phyloP scores from a whole-genome alignment of 331 rosid genomes.

The Rhamnella rubrinervis region DNA sequence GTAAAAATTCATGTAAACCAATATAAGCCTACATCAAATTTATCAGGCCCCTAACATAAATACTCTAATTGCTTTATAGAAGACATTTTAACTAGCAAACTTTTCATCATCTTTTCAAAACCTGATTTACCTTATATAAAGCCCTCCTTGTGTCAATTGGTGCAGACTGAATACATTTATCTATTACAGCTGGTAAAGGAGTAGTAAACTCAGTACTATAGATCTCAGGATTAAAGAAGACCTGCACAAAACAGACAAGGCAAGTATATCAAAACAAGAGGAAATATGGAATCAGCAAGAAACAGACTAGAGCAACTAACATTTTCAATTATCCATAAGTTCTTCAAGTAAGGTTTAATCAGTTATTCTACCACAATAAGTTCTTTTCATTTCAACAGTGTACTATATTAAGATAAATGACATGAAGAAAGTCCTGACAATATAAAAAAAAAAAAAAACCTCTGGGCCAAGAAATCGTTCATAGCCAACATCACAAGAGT shows the following conservation, averaged over 20 bases:
- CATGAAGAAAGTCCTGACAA: conserved; percentile 1
- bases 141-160: conserved; percentile 99
- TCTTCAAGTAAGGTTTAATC: not conserved
- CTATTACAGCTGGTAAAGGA: conserved; percentile 88
- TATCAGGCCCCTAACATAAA: conserved; percentile 8
- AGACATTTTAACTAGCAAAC: not conserved
- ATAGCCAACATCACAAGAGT: conserved; percentile 97
- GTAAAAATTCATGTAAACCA: not conserved
- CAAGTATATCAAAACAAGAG: conserved; percentile 15
- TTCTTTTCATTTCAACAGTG: not conserved
- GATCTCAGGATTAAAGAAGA: conserved; percentile 97
- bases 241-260: conserved; percentile 37
- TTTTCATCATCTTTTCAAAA: conserved; percentile 3
- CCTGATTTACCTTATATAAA: conserved; percentile 71
- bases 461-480: conserved; percentile 99
- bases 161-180: conserved; percentile 96
- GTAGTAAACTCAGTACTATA: conserved; percentile 76
- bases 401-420: not conserved
- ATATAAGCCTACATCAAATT: conserved; percentile 3
- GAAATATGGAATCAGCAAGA: not conserved
- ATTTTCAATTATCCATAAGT: not conserved
- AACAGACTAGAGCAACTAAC: not conserved
- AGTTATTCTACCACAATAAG: not conserved
- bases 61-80: conserved; percentile 17
- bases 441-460: conserved; percentile 46